These are phyloP conservation scores for Colletotrichum sp. DNA, from an alignment of 2,329 filamentous ascomycete species.

Conservation along the genomic window DNA sequence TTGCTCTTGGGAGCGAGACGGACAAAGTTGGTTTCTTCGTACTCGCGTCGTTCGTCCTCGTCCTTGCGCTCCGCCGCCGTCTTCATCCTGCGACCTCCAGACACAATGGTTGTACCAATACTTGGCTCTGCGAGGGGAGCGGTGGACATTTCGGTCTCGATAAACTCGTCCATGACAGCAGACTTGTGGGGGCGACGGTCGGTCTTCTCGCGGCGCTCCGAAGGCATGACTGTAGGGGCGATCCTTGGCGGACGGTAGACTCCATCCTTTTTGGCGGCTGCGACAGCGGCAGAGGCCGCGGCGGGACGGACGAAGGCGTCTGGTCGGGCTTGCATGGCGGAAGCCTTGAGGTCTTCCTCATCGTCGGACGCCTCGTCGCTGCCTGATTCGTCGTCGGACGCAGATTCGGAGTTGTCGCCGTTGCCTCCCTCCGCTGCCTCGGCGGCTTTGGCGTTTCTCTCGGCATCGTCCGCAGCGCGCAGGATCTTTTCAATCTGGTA, in stretches of 20 bases:
- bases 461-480: slow-evolving; percentile 79
- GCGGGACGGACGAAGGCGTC: slow-evolving; percentile 40
- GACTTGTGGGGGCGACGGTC: slow-evolving; percentile 73
- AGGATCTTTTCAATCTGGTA: slow-evolving; percentile 97
- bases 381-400: slow-evolving; percentile 36
- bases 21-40: slow-evolving; percentile 92
- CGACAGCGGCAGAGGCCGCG: slow-evolving; percentile 29
- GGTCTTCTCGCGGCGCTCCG: slow-evolving; percentile 65
- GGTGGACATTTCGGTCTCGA: slow-evolving; percentile 80
- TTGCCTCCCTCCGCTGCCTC: slow-evolving; percentile 36
- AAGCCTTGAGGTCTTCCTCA: slow-evolving; percentile 23
- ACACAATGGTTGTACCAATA: slow-evolving; percentile 87
- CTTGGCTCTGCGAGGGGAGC: slow-evolving; percentile 86
- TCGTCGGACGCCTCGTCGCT: slow-evolving; percentile 39
- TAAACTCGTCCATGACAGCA: slow-evolving; percentile 88
- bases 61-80: slow-evolving; percentile 76
- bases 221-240: slow-evolving; percentile 84
- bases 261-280: slow-evolving; percentile 53
- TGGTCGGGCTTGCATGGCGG: slow-evolving; percentile 29
- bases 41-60: slow-evolving; percentile 80
- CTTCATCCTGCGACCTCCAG: slow-evolving; percentile 80
- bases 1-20: slow-evolving; percentile 87
- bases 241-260: slow-evolving; percentile 91
- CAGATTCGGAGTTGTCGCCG: slow-evolving; percentile 35
- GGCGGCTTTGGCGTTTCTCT: slow-evolving; percentile 47